Evolutionary conservation across 805 yeast species (phyloP), one percentile per base, ranked within the genome.

Genomic region (Myxozyma sirexii): DNA sequence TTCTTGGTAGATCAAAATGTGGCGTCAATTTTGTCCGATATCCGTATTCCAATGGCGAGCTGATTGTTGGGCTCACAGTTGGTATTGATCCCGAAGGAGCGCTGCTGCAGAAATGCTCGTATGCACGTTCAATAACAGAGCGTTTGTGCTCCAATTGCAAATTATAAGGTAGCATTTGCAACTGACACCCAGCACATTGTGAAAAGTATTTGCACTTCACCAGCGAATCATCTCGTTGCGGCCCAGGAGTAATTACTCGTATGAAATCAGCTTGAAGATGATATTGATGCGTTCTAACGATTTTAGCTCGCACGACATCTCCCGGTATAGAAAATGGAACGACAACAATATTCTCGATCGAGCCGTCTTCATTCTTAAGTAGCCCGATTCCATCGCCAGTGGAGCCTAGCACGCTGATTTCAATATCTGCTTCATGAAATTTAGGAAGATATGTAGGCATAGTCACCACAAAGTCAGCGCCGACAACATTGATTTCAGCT

Each of bases 1-100:
- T 77, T 69, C 84, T 81, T 24, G 96, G 94, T 39, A 89, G 75
- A 69, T 88, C 91, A 74, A 92, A 94, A 75, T 94, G 99, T 4
- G 99, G 99, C 0, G 99, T 94, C 43, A 94, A 80, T 71, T 94
- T 94, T 0, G 99, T 94, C 71, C 99, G 80, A 74, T 94, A 94
- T 38, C 80, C 79, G 71, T 80, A 88, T 66, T 85, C 80, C 57
- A 84, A 75, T 3, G 99, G 99, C 10, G 96, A 88, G 5, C 85
- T 82, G 41, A 86, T 82, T 0, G 96, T 89, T 1, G 77, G 74
- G 1, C 80, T 81, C 37, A 93, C 77, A 7, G 67, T 76, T 0
- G 97, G 97, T 19, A 89, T 71, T 1, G 72, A 66, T 3, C 37
- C 37, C 5, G 46, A 29, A 4, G 35, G 42, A 0, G 77, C 67